Base-by-base conservation (phyloP, 2,329 filamentous ascomycete species). In the Fusarium ambrosium region DNA sequence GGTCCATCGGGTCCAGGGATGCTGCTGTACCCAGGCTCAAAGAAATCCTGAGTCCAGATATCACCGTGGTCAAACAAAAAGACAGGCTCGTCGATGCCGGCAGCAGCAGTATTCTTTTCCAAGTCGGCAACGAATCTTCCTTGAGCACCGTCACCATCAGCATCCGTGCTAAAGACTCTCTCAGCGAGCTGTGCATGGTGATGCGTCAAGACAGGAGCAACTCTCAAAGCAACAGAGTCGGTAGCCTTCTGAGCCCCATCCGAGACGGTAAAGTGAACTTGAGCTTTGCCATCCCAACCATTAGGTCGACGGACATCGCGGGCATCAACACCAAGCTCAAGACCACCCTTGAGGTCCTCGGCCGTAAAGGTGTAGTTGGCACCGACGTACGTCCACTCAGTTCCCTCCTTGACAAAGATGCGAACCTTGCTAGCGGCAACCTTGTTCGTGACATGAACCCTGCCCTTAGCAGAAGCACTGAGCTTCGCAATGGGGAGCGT, bases 11-110 rank as follows among this genome's bases (percentile, higher is more conserved):
- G 81, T 0, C 83, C 84, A 0, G 84, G 84, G 62, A 85, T 85
- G 56, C 80, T 84, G 0, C 79, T 74, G 65, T 83, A 86, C 0
- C 76, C 84, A 0, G 84, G 80, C 70, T 86, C 83, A 24, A 85
- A 71, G 48, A 82, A 80, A 66, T 86, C 84, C 60, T 85, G 84
- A 0, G 80, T 79, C 84, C 83, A 86, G 20, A 73, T 63, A 53
- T 73, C 70, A 7, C 62, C 55, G 6, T 70, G 60, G 2, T 48
- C 36, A 45, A 73, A 73, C 9, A 73, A 14, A 34, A 73, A 73
- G 0, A 73, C 13, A 2, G 70, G 61, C 11, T 73, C 70, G 1
- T 60, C 72, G 10, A 73, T 67, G 6, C 70, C 70, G 2, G 70
- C 45, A 0, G 4, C 22, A 10, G 56, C 66, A 2, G 70, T 43